Percentiles rank a stretch among this genome's conserved stretches.
phyloP scores from a whole-genome alignment of 257 asterid species.

The Plantago ovata region DNA sequence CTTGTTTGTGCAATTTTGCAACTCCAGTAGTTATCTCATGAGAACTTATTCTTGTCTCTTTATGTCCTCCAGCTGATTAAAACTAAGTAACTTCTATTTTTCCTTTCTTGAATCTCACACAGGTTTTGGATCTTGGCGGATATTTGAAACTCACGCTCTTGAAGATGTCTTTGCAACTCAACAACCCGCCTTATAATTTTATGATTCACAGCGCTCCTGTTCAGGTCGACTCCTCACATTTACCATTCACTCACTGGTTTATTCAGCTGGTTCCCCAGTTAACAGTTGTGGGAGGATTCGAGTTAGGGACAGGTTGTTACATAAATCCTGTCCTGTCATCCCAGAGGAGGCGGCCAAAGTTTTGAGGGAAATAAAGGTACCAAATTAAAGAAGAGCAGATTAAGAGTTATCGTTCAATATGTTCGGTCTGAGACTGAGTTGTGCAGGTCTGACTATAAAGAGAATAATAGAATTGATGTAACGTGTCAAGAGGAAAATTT shows the following conservation, averaged over 20 bases:
- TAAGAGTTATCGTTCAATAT: background rate
- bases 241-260: constrained; percentile 75
- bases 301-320: constrained; percentile 76
- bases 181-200: constrained; percentile 77
- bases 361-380: constrained; percentile 54
- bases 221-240: constrained; percentile 31
- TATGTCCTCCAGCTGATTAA: background rate
- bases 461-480: background rate
- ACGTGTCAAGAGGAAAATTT: too few species aligned
- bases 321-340: constrained; percentile 90
- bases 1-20: background rate
- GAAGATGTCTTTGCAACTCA: constrained; percentile 74
- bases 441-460: background rate
- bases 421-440: background rate
- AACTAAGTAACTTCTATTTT: background rate
- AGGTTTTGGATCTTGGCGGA: constrained; percentile 88
- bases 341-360: constrained; percentile 95
- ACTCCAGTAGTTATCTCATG: background rate
- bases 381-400: constrained; percentile 14
- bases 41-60: background rate
- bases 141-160: constrained; percentile 64
- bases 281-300: constrained; percentile 69
- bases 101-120: constrained; percentile 17
- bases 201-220: constrained; percentile 78
- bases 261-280: constrained; percentile 86